Evolutionary conservation across 495 filamentous ascomycete species (phyloP).

Genomic region (Xylaria sp.): DNA sequence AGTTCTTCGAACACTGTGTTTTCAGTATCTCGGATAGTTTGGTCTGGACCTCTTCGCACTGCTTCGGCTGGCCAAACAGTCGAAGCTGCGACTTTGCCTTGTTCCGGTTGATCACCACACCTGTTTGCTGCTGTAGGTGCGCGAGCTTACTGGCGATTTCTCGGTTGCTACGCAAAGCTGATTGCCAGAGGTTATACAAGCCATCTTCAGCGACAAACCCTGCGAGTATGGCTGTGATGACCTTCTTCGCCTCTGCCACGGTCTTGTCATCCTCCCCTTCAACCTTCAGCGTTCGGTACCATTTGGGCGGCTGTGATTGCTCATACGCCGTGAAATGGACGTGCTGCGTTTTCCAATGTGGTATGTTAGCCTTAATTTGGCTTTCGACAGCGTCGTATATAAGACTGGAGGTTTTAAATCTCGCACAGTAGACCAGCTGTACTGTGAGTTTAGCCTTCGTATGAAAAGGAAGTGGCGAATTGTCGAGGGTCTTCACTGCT

Average conservation of each 20-base stretch:
- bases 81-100: constrained; percentile 37
- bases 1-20: constrained; percentile 35
- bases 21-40: constrained; percentile 30
- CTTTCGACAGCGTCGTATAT: constrained; percentile 50
- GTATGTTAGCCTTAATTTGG: constrained; percentile 30
- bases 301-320: constrained; percentile 27
- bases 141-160: constrained; percentile 29
- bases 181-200: constrained; percentile 39
- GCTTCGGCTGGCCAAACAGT: constrained; percentile 37
- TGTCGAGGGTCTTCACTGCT: constrained; percentile 38
- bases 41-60: constrained; percentile 22
- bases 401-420: constrained; percentile 41
- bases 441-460: constrained; percentile 40
- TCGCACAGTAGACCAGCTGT: constrained; percentile 41
- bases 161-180: constrained; percentile 32
- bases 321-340: constrained; percentile 41
- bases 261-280: constrained; percentile 47
- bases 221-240: constrained; percentile 40
- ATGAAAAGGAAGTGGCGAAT: constrained; percentile 31
- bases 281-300: constrained; percentile 45
- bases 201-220: constrained; percentile 32
- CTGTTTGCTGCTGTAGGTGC: constrained; percentile 25
- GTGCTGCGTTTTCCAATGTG: constrained; percentile 35
- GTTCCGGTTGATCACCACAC: constrained; percentile 45
- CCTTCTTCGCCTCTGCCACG: constrained; percentile 47